phyloP scores from a whole-genome alignment of 1,284 basidiomycete species.

The Moniliophthora roreri region DNA sequence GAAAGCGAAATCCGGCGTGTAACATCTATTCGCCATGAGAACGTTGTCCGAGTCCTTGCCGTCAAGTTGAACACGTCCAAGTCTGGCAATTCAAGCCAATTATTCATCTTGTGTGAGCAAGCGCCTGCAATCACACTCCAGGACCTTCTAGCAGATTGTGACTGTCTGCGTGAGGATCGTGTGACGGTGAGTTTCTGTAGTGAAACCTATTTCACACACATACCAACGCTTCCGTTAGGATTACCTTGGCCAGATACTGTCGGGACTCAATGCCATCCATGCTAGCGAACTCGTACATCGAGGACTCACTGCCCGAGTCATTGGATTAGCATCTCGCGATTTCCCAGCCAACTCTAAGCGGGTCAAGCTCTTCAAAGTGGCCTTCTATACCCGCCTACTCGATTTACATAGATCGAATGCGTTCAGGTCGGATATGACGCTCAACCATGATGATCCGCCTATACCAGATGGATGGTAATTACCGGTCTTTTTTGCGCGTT shows the following conservation, averaged over 20 bases:
- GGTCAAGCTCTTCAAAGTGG: slow-evolving; percentile 65
- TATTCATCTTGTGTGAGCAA: slow-evolving; percentile 68
- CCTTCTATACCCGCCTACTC: slow-evolving; percentile 61
- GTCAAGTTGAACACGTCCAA: slow-evolving; percentile 59
- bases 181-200: slow-evolving; percentile 46
- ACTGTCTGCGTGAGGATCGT: slow-evolving; percentile 62
- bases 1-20: slow-evolving; percentile 66
- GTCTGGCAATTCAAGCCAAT: slow-evolving; percentile 44
- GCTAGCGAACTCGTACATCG: slow-evolving; percentile 63
- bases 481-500: neutral
- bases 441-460: slow-evolving; percentile 38
- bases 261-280: slow-evolving; percentile 66
- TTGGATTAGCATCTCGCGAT: slow-evolving; percentile 56
- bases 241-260: slow-evolving; percentile 68
- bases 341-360: slow-evolving; percentile 51
- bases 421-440: slow-evolving; percentile 45
- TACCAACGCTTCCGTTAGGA: slow-evolving; percentile 42
- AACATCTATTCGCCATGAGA: slow-evolving; percentile 54
- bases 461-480: slow-evolving; percentile 63
- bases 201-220: neutral
- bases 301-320: slow-evolving; percentile 57
- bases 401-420: slow-evolving; percentile 76
- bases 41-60: slow-evolving; percentile 61
- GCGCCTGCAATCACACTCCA: slow-evolving; percentile 60
- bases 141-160: slow-evolving; percentile 70